Evolutionary conservation across 2,329 filamentous ascomycete genomes (phyloP), one percentile per base, ranked within the genome.

Genomic region (Immersiporthe knoxdaviesiana): DNA sequence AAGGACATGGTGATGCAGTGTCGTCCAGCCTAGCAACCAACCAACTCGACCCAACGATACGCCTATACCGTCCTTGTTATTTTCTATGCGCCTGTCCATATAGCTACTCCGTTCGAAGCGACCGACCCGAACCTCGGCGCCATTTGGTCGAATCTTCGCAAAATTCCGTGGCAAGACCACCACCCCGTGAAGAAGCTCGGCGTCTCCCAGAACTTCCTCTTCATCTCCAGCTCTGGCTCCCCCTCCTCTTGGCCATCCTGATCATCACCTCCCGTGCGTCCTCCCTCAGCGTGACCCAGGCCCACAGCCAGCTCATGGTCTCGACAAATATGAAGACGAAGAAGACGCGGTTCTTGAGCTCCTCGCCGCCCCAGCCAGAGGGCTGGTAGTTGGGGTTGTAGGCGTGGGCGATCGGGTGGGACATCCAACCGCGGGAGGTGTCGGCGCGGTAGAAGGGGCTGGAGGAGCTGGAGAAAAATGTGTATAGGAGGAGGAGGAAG

Each of bases 281-380:
- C 75, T 93, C 91, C 65, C 88, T 83, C 74, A 93, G 78, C 5
- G 88, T 91, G 39, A 90, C 84, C 84, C 89, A 93, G 32, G 88
- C 89, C 94, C 94, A 97, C 79, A 97, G 94, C 93, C 94, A 97
- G 71, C 87, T 86, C 73, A 93, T 84, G 78, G 93, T 88, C 83
- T 97, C 94, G 76, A 97, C 77, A 75, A 97, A 96, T 11, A 89
- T 89, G 80, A 93, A 96, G 0, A 91, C 90, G 77, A 97, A 97
- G 54, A 97, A 88, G 54, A 97, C 83, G 64, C 93, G 88, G 77
- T 97, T 97, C 82, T 94, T 93, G 74, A 97, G 79, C 32, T 87
- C 86, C 72, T 94, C 90, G 63, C 88, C 84, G 72, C 81, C 89
- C 85, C 79, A 85, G 76, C 78, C 75, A 63, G 78, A 76, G 44